phyloP scores from a whole-genome alignment of 345 rosid genomes.

The Syzygium grande region DNA sequence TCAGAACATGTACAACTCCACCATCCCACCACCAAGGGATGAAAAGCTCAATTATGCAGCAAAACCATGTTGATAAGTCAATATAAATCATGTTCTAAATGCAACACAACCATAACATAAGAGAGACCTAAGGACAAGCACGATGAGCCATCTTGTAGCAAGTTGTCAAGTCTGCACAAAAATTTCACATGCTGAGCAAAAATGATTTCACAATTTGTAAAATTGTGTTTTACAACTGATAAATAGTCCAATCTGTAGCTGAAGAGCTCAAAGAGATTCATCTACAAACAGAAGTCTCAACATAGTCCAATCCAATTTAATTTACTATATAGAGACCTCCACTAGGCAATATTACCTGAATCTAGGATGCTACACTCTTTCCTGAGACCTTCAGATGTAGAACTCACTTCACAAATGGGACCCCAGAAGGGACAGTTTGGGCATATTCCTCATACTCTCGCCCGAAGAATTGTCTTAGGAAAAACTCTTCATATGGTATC shows the following conservation, averaged over 20 bases:
- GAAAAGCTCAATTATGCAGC: neutral
- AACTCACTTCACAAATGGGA: slow-evolving; percentile 7
- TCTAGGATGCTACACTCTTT: neutral
- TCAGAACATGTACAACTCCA: neutral
- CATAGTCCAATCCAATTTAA: neutral
- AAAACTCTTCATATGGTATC: slow-evolving; percentile 12
- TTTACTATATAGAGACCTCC: neutral
- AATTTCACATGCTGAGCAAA: neutral
- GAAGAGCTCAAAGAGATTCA: neutral
- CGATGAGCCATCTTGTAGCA: neutral
- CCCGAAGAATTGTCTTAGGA: slow-evolving; percentile 9
- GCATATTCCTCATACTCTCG: slow-evolving; percentile 6
- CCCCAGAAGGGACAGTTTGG: slow-evolving; percentile 4
- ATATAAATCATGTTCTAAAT: neutral
- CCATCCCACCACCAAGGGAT: neutral
- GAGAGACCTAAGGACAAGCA: neutral
- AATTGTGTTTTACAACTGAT: neutral
- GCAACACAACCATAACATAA: neutral
- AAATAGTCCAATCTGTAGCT: neutral
- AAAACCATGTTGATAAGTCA: neutral
- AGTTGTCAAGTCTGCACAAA: neutral
- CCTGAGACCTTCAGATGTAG: neutral
- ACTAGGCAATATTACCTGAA: neutral
- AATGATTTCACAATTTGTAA: neutral
- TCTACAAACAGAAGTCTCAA: neutral